These are phyloP conservation scores for Pelargonium citronellum DNA, from an alignment of 441 rosid genomes.

Conservation along the genomic window DNA sequence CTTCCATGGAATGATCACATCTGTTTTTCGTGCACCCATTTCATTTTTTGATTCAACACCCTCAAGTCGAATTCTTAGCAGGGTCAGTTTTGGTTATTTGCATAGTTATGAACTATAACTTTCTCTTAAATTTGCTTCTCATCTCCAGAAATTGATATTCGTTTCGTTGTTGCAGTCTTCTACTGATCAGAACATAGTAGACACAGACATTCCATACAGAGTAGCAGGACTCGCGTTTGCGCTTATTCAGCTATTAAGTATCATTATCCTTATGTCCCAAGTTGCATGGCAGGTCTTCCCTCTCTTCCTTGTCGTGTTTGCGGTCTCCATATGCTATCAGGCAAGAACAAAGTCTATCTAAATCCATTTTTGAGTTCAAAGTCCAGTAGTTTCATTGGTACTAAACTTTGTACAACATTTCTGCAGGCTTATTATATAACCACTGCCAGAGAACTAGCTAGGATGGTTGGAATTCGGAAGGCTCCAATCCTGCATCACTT, in stretches of 20 bases:
- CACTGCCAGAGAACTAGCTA: constrained; percentile 66
- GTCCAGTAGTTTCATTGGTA: too few relatives aligned
- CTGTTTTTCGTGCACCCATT: constrained; percentile 55
- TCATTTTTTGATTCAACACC: constrained; percentile 62
- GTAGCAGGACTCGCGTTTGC: constrained; percentile 65
- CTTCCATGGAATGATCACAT: constrained; percentile 41
- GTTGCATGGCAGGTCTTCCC: constrained; percentile 55
- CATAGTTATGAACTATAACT: neutral
- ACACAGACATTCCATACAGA: constrained; percentile 61
- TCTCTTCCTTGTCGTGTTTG: constrained; percentile 48
- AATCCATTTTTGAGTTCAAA: too few relatives aligned
- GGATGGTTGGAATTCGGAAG: constrained; percentile 60
- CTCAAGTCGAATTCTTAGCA: constrained; percentile 49
- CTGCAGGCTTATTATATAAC: constrained; percentile 50
- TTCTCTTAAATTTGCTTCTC: neutral
- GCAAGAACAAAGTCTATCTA: constrained; percentile 22
- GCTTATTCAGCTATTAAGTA: constrained; percentile 52
- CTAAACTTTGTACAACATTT: neutral
- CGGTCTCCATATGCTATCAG: constrained; percentile 58
- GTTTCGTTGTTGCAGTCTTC: constrained; percentile 37
- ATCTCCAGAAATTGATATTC: neutral
- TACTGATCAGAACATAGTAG: constrained; percentile 58
- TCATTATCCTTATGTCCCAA: constrained; percentile 48
- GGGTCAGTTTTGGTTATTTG: constrained; percentile 37
- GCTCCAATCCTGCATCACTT: constrained; percentile 66